These are phyloP conservation scores for Hyphodiscus sp. DNA, from an alignment of 2,329 filamentous ascomycete species.

Conservation along the genomic window DNA sequence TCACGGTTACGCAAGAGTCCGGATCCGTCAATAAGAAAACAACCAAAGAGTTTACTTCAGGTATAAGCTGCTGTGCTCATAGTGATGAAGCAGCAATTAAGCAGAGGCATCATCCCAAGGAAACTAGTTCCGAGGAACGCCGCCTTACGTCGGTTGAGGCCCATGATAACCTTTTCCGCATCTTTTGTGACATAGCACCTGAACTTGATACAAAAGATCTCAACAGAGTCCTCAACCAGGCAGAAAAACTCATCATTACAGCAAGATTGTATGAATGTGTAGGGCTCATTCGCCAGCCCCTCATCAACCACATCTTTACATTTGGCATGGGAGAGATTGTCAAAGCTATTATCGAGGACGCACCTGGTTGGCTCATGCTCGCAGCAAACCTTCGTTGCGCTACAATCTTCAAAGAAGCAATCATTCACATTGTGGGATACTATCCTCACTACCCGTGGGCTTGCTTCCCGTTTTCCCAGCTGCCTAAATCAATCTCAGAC, in stretches of 20 bases:
- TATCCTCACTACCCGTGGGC: slow-evolving; percentile 14
- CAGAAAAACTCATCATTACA: slow-evolving; percentile 4
- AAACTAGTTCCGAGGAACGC: background rate
- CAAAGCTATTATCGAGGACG: slow-evolving; percentile 12
- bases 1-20: no score
- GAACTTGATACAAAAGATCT: slow-evolving; percentile 10
- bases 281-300: slow-evolving; percentile 3
- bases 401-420: slow-evolving; percentile 21
- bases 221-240: slow-evolving; percentile 11
- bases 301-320: slow-evolving; percentile 9
- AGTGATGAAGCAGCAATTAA: no score
- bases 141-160: background rate
- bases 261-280: slow-evolving; percentile 10
- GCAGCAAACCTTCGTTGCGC: slow-evolving; percentile 10
- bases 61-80: no score
- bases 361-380: slow-evolving; percentile 18
- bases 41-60: no score
- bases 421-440: slow-evolving; percentile 22
- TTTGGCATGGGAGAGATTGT: slow-evolving; percentile 12
- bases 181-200: slow-evolving; percentile 8
- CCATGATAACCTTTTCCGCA: slow-evolving; percentile 17
- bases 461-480: background rate
- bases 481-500: background rate
- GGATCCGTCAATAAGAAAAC: no score
- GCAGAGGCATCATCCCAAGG: no score